Conservation (phyloP, 495 filamentous ascomycete species). For the Rhizodiscina lignyota region DNA sequence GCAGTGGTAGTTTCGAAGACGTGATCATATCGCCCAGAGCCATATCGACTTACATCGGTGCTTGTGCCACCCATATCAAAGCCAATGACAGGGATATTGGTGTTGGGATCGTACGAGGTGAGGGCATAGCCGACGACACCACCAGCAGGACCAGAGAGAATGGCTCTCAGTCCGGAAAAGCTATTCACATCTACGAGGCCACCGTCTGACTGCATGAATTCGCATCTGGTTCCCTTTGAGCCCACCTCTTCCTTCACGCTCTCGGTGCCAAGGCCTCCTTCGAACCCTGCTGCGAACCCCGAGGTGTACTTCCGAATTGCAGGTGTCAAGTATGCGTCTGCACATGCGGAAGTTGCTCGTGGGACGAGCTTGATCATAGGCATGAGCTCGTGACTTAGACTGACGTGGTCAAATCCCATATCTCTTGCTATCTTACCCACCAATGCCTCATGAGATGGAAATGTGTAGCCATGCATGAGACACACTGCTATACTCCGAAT, state of each 20-base stretch:
- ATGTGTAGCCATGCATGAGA: constrained; percentile 70
- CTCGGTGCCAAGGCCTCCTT: constrained; percentile 48
- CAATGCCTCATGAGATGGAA: constrained; percentile 54
- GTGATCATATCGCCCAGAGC: constrained; percentile 78
- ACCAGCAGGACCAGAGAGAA: constrained; percentile 65
- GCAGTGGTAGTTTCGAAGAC: constrained; percentile 96
- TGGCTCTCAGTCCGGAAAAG: constrained; percentile 60
- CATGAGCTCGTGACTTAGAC: constrained; percentile 61
- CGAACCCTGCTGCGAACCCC: constrained; percentile 67
- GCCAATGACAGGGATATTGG: constrained; percentile 80
- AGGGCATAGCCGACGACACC: constrained; percentile 80
- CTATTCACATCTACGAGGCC: constrained; percentile 60
- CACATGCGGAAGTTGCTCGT: constrained; percentile 79
- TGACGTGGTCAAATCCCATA: constrained; percentile 62
- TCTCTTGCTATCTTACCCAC: constrained; percentile 51
- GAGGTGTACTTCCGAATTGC: constrained; percentile 91
- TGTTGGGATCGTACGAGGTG: constrained; percentile 76
- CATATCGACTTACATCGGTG: constrained; percentile 88
- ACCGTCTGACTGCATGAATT: constrained; percentile 81
- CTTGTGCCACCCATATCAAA: constrained; percentile 97
- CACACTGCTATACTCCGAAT: constrained; percentile 60
- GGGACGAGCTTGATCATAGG: constrained; percentile 90
- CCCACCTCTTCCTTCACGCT: constrained; percentile 44
- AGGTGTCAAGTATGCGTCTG: constrained; percentile 91
- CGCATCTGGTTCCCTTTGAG: constrained; percentile 44